Evolutionary conservation across 305 asterid genomes (phyloP), one percentile per base, ranked within the genome.

Genomic region (Fraxinus velutina): DNA sequence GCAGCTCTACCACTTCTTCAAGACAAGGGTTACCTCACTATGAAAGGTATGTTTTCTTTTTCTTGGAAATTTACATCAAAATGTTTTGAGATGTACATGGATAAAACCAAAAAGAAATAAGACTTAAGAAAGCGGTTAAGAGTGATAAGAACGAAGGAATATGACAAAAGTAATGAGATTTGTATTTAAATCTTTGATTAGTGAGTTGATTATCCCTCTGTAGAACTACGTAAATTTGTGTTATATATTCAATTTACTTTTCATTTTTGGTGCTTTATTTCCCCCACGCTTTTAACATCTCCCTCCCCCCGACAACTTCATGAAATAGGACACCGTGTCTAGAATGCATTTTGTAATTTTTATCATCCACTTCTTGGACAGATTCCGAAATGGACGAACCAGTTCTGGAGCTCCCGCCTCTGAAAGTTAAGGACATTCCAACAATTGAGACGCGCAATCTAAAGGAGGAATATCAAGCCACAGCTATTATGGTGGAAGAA

Each of bases 371-470:
- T 82, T 30, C n/a, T 39, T 75, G 39, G 33, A 29, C 73, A 89
- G 93, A 86, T 74, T 85, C 85, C n/a, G 60, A 81, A 55, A 76
- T 77, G 80, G 90, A 87, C 42, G 86, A 10, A 50, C 76, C 78
- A 64, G 80, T 88, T 34, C 19, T 34, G 22, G 92, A 88, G 83
- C 82, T 88, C 55, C 88, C 90, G 13, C 89, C 89, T 1, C 88
- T 89, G 5, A 89, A 79, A 85, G 89, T 89, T 70, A 90, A 86
- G 78, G 93, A 90, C 71, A 81, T 90, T 44, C 94, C 91, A 22
- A 39, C 13, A 60, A 47, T 88, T 4, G 76, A 79, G 1, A 73
- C 64, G 0, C 27, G 0, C 37, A 5, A 86, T 21, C 77, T 76
- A 6, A 81, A 84, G n/a, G 80, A 64, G 33, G 2, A 80, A 6